These are phyloP conservation scores for Podaxis sp. DNA, from an alignment of 768 basidiomycete genomes.

Conservation along the genomic window DNA sequence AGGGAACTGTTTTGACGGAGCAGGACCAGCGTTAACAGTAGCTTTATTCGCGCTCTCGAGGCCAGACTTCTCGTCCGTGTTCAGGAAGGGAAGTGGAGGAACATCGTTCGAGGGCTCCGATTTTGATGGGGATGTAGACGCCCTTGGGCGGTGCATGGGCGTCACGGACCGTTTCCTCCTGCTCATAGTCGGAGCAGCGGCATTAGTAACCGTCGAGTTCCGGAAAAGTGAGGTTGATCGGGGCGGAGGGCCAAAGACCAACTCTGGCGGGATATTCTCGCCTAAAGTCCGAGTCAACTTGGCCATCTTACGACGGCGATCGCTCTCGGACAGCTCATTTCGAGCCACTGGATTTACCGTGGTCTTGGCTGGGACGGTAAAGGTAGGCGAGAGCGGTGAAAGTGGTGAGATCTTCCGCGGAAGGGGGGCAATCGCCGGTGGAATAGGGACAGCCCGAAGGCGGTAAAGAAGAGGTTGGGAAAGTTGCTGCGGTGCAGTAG, in stretches of 20 bases:
- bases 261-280: conserved; percentile 53
- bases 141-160: background rate
- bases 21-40: background rate
- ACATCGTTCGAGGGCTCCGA: background rate
- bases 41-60: background rate
- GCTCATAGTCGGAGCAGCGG: background rate
- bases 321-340: conserved; percentile 18
- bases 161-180: background rate
- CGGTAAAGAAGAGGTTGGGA: conserved; percentile 26
- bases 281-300: conserved; percentile 56
- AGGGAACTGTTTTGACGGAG: background rate
- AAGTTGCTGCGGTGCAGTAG: conserved; percentile 13
- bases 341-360: background rate
- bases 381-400: conserved; percentile 4
- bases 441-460: conserved; percentile 16
- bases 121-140: background rate
- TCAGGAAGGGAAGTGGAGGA: background rate
- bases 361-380: background rate
- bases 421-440: background rate
- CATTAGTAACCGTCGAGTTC: background rate
- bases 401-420: background rate
- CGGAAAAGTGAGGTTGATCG: background rate
- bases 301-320: conserved; percentile 46
- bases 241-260: conserved; percentile 31
- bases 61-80: background rate